Conservation (phyloP, 768 basidiomycete species). For the Trichaptum fuscoviolaceum region DNA sequence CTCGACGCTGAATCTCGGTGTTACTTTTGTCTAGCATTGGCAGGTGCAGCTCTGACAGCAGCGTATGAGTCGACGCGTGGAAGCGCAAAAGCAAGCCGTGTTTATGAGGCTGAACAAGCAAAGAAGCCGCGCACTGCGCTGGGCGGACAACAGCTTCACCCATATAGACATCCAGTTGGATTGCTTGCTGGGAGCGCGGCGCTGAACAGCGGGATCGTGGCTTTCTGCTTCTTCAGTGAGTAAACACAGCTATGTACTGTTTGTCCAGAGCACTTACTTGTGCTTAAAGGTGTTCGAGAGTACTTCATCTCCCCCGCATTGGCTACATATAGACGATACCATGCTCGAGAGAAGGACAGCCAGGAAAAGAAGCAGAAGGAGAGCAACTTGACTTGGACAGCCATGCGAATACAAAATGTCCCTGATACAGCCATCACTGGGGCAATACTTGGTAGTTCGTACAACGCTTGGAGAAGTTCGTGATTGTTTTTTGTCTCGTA, state of each 20-base stretch:
- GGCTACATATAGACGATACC: conserved; percentile 30
- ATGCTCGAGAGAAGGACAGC: conserved; percentile 41
- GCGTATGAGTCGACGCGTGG: conserved; percentile 26
- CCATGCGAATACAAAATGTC: conserved; percentile 54
- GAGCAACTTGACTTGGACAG: conserved; percentile 35
- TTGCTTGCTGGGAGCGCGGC: conserved; percentile 55
- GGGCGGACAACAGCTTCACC: background rate
- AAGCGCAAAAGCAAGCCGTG: background rate
- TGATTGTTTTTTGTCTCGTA: conserved; percentile 11
- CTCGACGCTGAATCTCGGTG: conserved; percentile 24
- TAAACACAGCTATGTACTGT: conserved; percentile 8
- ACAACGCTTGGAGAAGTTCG: conserved; percentile 59
- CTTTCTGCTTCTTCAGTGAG: conserved; percentile 77
- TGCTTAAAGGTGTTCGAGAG: conserved; percentile 61
- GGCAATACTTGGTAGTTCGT: conserved; percentile 55
- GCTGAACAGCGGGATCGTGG: conserved; percentile 66
- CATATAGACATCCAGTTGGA: conserved; percentile 35
- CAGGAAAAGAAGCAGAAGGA: conserved; percentile 28
- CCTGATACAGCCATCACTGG: conserved; percentile 75
- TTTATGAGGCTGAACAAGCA: background rate
- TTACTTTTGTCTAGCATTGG: conserved; percentile 38
- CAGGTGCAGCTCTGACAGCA: conserved; percentile 44
- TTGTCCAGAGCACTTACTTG: background rate
- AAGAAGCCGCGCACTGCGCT: background rate
- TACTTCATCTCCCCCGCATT: conserved; percentile 65